Conservation (phyloP, 192 early-diverging fungal species). For the Coemansia sp. region DNA sequence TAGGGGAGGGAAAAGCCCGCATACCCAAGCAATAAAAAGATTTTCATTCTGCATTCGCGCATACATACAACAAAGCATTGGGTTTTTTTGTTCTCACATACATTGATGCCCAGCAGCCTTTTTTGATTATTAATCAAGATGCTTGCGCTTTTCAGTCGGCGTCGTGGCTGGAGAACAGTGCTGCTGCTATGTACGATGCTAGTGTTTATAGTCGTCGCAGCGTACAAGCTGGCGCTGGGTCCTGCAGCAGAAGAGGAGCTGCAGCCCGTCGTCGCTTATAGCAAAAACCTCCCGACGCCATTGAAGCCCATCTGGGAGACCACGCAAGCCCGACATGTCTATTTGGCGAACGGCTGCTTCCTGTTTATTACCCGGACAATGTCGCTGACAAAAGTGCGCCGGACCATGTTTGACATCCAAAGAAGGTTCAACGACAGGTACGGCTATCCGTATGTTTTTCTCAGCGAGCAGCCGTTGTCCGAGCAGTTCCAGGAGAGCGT, state of each 20-base stretch:
- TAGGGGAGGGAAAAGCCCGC: too few relatives aligned
- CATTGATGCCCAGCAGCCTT: neutral
- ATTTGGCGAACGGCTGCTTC: constrained; percentile 18
- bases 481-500: constrained; percentile 53
- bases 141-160: neutral
- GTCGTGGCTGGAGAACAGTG: neutral
- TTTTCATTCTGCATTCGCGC: neutral
- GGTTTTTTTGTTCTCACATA: too few relatives aligned
- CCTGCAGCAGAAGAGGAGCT: neutral
- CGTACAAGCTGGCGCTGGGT: neutral
- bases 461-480: constrained; percentile 65
- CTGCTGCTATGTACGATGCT: neutral
- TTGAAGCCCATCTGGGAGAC: neutral
- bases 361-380: constrained; percentile 53
- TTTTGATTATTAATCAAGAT: constrained; percentile 1
- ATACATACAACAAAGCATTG: neutral
- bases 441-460: constrained; percentile 69
- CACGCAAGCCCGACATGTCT: neutral
- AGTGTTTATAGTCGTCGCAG: neutral
- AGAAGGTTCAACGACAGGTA: constrained; percentile 62
- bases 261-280: constrained; percentile 1
- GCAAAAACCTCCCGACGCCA: constrained; percentile 16
- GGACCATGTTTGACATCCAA: constrained; percentile 59
- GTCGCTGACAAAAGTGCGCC: constrained; percentile 57
- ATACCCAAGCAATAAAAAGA: neutral